Percentiles rank a stretch among this genome's conserved stretches.
phyloP scores from a whole-genome alignment of 768 basidiomycete genomes.

The Hygrocybe punicea region DNA sequence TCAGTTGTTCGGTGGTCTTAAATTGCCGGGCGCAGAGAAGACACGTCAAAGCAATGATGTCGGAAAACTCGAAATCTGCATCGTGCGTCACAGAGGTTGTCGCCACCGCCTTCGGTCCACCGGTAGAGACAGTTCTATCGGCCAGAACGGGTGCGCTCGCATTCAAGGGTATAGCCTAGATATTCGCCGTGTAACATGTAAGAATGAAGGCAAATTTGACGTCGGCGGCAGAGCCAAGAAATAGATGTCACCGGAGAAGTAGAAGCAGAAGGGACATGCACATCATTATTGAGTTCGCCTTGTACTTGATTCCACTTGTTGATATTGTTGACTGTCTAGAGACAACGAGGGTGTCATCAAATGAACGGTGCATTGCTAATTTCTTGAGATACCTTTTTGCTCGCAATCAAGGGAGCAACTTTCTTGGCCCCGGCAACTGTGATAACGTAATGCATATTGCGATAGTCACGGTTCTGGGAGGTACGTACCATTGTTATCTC shows the following conservation, averaged over 20 bases:
- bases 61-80: slow-evolving; percentile 78
- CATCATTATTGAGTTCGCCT: slow-evolving; percentile 66
- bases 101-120: slow-evolving; percentile 8
- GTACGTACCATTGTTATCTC: slow-evolving; percentile 48
- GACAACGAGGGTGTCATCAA: background rate
- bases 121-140: slow-evolving; percentile 9
- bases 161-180: slow-evolving; percentile 26
- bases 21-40: slow-evolving; percentile 91
- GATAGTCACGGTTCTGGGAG: background rate
- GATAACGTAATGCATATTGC: background rate
- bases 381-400: slow-evolving; percentile 62
- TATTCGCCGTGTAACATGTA: slow-evolving; percentile 22
- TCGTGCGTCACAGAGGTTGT: slow-evolving; percentile 40
- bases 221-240: slow-evolving; percentile 22
- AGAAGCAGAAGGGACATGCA: slow-evolving; percentile 22
- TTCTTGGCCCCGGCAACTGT: slow-evolving; percentile 56
- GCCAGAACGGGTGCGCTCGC: slow-evolving; percentile 17
- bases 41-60: slow-evolving; percentile 71
- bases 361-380: background rate
- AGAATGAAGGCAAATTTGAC: slow-evolving; percentile 20
- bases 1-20: slow-evolving; percentile 81
- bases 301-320: slow-evolving; percentile 97
- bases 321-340: slow-evolving; percentile 83
- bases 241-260: slow-evolving; percentile 36
- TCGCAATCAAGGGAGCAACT: slow-evolving; percentile 78